A percentile compares a stretch with the other conserved stretches of the same genome.
phyloP scores from a whole-genome alignment of 1,139 yeast genomes.

The Eremothecium sinecaudum region DNA sequence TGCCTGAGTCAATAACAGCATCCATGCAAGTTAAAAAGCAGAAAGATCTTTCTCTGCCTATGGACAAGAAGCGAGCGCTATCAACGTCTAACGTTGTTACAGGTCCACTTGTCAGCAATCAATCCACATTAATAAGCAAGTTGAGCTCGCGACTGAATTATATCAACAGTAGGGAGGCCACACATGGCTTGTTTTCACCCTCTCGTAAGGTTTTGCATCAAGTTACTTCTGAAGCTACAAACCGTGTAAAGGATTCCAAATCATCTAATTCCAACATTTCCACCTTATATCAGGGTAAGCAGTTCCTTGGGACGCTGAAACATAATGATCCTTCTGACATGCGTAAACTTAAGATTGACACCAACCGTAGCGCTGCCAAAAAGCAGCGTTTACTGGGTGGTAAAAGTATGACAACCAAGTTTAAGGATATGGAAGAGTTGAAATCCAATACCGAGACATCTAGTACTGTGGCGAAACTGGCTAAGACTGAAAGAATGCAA shows the following conservation, averaged over 20 bases:
- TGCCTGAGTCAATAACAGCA: constrained; percentile 35
- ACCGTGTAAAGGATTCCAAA: constrained; percentile 1
- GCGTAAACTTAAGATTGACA: constrained; percentile 33
- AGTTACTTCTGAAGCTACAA: constrained; percentile 6
- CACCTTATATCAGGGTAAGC: neutral
- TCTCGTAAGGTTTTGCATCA: constrained; percentile 19
- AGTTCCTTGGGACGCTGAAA: constrained; percentile 8
- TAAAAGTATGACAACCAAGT: constrained; percentile 26
- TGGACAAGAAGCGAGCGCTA: constrained; percentile 21
- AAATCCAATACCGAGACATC: constrained; percentile 4
- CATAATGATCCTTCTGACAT: constrained; percentile 17
- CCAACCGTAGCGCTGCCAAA: constrained; percentile 34
- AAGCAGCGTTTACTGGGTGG: constrained; percentile 32
- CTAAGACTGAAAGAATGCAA: constrained; percentile 12
- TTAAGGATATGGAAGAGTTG: constrained; percentile 18
- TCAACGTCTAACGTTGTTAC: constrained; percentile 14
- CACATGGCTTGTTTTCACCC: constrained; percentile 34
- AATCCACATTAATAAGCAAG: constrained; percentile 30
- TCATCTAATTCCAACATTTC: neutral
- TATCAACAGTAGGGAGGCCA: constrained; percentile 21
- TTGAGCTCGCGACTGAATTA: constrained; percentile 30
- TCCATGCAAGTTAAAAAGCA: constrained; percentile 15
- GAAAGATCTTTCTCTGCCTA: constrained; percentile 5
- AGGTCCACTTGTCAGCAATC: constrained; percentile 14
- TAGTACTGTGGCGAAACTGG: constrained; percentile 2